Evolutionary conservation across 73 alveolate genomes (phyloP).

Genomic region (Paramecium sonneborni): DNA sequence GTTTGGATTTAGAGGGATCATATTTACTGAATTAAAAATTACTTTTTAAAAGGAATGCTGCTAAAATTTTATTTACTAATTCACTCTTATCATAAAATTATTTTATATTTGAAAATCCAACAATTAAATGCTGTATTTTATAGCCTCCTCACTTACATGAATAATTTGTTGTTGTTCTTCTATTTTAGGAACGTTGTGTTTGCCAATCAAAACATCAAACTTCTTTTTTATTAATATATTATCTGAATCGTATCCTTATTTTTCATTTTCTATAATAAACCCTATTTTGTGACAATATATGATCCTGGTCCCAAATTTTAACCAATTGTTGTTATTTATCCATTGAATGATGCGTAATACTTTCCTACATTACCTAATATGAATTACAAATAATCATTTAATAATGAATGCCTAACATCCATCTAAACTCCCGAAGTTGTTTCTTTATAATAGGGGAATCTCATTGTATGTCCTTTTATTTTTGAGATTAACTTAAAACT

Average conservation of each 20-base stretch:
- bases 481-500: constrained; percentile 9
- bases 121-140: constrained; percentile 27
- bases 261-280: not conserved
- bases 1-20: not conserved
- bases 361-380: constrained; percentile 41
- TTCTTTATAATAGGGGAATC: not conserved
- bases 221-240: not conserved
- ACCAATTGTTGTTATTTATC: constrained; percentile 24
- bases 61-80: constrained; percentile 2
- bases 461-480: constrained; percentile 4
- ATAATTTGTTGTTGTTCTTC: not conserved
- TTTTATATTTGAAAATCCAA: not conserved
- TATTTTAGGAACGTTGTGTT: not conserved
- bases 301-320: constrained; percentile 54
- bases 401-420: constrained; percentile 27
- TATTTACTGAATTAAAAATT: constrained; percentile 3
- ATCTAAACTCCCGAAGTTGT: constrained; percentile 17
- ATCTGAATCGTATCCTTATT: constrained; percentile 29
- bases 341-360: constrained; percentile 39
- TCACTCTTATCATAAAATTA: not conserved
- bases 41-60: not conserved
- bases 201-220: not conserved
- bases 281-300: constrained; percentile 1
- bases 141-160: not conserved
- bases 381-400: constrained; percentile 9